Base-by-base conservation (phyloP, 1,139 yeast genomes). In the Starmera stellimalicola region DNA sequence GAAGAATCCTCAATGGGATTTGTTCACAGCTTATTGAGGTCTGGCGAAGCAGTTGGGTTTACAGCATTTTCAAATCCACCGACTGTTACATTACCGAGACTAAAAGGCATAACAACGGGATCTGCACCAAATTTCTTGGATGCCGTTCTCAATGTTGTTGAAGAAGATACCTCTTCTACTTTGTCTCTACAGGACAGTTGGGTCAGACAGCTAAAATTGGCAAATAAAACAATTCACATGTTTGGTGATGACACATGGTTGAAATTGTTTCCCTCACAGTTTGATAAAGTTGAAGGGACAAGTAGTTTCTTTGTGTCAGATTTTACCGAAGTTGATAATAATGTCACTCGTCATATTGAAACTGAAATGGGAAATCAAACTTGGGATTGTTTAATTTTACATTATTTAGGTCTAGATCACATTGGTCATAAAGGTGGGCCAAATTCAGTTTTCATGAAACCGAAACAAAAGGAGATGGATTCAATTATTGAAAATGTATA, bases 211-310 rank as follows among this genome's bases (percentile, higher is more conserved):
- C 64, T 87, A 57, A 56, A 59, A 29, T 32, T 41, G 2, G 44
- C 53, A 3, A 61, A 60, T 20, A 70, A 69, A 46, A 67, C 58
- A 34, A 62, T 91, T 27, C 79, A 85, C 50, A 85, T 91, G 70
- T 91, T 73, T 60, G 99, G 99, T 18, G 98, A 91, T 55, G 98
- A 91, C 52, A 91, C 98, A 1, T 93, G 98, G 99, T 60, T 88
- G 43, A 88, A 87, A 51, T 65, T 91, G 31, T 93, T 87, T 46
- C 91, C 91, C 0, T 62, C 63, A 39, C 66, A 67, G 44, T 88
- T 91, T 50, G 63, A 65, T 19, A 64, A 68, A 36, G 60, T 55
- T 16, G 98, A 91, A 32, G 98, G 98, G 2, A 91, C 98, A 0
- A 78, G 83, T 32, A 84, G 96, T 32, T 93, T 91, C 52, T 91